These are phyloP conservation scores for Sarocladium strictum DNA, from an alignment of 2,329 filamentous ascomycete species.

Conservation along the genomic window DNA sequence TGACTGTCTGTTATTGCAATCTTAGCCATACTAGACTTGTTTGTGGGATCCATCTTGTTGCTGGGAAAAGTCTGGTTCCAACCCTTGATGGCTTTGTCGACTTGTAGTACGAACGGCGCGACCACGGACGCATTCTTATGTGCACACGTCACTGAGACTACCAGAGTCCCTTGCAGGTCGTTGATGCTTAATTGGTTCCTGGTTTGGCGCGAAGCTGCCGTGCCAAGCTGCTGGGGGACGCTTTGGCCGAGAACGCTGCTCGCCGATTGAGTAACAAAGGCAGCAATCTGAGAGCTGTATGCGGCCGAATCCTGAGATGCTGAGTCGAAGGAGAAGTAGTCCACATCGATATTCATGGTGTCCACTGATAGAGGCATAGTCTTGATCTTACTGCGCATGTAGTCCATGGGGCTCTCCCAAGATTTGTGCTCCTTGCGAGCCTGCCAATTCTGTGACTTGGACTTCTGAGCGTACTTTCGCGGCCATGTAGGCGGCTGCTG, in stretches of 20 bases:
- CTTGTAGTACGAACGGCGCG: slow-evolving; percentile 12
- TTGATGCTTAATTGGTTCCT: background rate
- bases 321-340: slow-evolving; percentile 12
- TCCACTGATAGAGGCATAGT: slow-evolving; percentile 12
- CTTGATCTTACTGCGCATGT: slow-evolving; percentile 12
- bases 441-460: background rate
- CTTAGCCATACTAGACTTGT: background rate
- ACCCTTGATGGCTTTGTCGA: slow-evolving; percentile 15
- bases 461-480: background rate
- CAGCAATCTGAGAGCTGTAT: slow-evolving; percentile 1
- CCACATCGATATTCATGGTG: slow-evolving; percentile 15
- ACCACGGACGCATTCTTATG: slow-evolving; percentile 15
- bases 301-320: background rate
- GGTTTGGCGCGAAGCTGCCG: background rate
- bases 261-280: background rate
- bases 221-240: background rate
- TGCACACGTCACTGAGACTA: slow-evolving; percentile 12
- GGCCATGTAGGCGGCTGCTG: background rate
- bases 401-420: slow-evolving; percentile 14
- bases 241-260: background rate
- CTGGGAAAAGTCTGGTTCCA: slow-evolving; percentile 13
- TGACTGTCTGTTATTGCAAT: background rate
- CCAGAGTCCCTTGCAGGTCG: slow-evolving; percentile 11
- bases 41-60: slow-evolving; percentile 2
- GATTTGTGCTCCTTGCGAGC: background rate